These are phyloP conservation scores for Lactarius tabidus DNA, from an alignment of 768 basidiomycete species.

Conservation along the genomic window DNA sequence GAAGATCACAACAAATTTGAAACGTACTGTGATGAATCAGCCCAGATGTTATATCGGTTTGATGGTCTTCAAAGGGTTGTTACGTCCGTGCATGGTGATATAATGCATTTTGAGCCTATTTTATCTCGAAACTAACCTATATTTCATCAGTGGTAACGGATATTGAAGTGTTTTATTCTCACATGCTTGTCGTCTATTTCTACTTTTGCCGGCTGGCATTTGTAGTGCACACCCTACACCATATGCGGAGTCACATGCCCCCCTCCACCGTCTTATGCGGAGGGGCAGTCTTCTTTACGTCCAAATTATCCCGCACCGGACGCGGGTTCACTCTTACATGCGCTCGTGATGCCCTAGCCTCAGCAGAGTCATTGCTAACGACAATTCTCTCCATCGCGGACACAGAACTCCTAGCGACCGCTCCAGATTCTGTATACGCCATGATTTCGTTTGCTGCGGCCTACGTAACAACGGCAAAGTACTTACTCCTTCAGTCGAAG, in stretches of 20 bases:
- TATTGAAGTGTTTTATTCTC: constrained; percentile 41
- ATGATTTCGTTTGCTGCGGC: constrained; percentile 44
- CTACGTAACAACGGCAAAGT: constrained; percentile 42
- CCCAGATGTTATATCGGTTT: constrained; percentile 21
- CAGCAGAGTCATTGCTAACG: constrained; percentile 39
- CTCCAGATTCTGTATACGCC: constrained; percentile 41
- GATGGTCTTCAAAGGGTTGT: constrained; percentile 25
- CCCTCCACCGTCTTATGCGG: background rate
- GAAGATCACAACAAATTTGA: constrained; percentile 18
- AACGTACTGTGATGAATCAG: constrained; percentile 18
- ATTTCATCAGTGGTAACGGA: constrained; percentile 40
- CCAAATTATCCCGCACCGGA: constrained; percentile 17
- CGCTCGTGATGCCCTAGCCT: constrained; percentile 38
- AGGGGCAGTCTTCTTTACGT: background rate
- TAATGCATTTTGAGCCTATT: background rate
- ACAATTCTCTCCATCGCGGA: constrained; percentile 35
- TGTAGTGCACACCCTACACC: constrained; percentile 36
- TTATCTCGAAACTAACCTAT: constrained; percentile 23
- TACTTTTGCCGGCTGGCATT: constrained; percentile 40
- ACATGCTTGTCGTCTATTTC: constrained; percentile 40
- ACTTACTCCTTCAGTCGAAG: constrained; percentile 26
- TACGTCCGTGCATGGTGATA: constrained; percentile 16
- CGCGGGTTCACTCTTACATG: constrained; percentile 33
- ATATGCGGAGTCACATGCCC: constrained; percentile 24
- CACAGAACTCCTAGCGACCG: constrained; percentile 35